Conservation (phyloP, 371 early-diverging fungal species). For the Mortierella sp. region DNA sequence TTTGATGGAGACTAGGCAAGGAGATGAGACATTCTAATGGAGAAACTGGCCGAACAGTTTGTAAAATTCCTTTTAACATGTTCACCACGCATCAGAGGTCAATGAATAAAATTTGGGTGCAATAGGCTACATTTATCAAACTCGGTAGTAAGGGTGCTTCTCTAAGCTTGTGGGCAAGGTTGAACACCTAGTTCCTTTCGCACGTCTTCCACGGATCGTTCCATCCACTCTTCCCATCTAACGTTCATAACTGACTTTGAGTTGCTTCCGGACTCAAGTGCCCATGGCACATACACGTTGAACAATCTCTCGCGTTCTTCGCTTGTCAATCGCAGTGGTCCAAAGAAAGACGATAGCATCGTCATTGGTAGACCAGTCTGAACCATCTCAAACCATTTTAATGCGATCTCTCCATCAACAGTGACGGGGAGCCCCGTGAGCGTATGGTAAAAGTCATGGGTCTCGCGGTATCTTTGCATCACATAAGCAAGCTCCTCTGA, state of each 20-base stretch:
- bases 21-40: constrained; percentile 76
- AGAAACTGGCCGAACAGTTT: background rate
- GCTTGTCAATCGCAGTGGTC: constrained; percentile 75
- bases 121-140: background rate
- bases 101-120: background rate
- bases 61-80: background rate
- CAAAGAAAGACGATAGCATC: constrained; percentile 80
- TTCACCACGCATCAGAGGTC: background rate
- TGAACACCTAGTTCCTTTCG: constrained; percentile 72
- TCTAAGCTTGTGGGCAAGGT: constrained; percentile 52
- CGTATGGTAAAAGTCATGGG: constrained; percentile 95
- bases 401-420: constrained; percentile 91
- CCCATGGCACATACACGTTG: constrained; percentile 89
- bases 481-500: constrained; percentile 94
- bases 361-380: constrained; percentile 95
- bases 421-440: constrained; percentile 86
- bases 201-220: constrained; percentile 76
- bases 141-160: background rate
- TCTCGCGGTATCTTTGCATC: constrained; percentile 91
- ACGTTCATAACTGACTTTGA: constrained; percentile 85
- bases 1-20: constrained; percentile 84
- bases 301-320: constrained; percentile 74
- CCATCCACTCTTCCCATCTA: constrained; percentile 86
- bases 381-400: constrained; percentile 95
- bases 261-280: constrained; percentile 82